Percentiles rank a stretch among this genome's conserved stretches.
Conservation (phyloP, 148 eudicot genomes). For the Bassia scoparia region DNA sequence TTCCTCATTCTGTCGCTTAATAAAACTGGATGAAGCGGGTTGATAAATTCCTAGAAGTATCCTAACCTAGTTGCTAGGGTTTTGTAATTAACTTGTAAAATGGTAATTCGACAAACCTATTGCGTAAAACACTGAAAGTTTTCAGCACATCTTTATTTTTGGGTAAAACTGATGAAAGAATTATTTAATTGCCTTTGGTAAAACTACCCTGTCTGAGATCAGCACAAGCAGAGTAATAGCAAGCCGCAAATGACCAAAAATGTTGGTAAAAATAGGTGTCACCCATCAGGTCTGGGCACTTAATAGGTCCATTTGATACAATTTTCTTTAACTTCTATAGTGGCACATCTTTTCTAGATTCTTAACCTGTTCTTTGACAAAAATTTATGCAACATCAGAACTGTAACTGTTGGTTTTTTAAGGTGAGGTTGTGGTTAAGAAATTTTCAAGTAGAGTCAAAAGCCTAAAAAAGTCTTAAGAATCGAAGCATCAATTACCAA, state of each 20-base stretch:
- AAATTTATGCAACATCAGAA: too few relatives aligned
- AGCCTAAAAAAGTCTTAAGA: background rate
- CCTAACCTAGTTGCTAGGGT: background rate
- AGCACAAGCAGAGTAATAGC: too few relatives aligned
- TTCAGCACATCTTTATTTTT: background rate
- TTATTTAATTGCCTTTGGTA: background rate
- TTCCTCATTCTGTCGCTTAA: background rate
- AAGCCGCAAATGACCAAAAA: too few relatives aligned
- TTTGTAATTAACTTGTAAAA: background rate
- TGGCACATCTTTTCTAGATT: too few relatives aligned
- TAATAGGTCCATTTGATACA: too few relatives aligned
- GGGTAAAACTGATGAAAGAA: background rate
- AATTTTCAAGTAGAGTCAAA: too few relatives aligned
- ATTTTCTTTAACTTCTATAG: too few relatives aligned
- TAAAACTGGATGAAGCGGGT: background rate
- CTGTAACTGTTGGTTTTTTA: too few relatives aligned
- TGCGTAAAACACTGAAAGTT: background rate
- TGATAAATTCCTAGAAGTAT: background rate
- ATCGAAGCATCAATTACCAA: background rate
- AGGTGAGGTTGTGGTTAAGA: background rate
- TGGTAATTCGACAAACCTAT: background rate
- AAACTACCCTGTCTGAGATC: too few relatives aligned
- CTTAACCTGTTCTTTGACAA: too few relatives aligned
- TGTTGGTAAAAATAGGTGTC: too few relatives aligned
- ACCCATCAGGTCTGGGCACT: too few relatives aligned